Evolutionary conservation across 2,329 filamentous ascomycete genomes (phyloP).

Genomic region (Coniochaeta pulveracea): DNA sequence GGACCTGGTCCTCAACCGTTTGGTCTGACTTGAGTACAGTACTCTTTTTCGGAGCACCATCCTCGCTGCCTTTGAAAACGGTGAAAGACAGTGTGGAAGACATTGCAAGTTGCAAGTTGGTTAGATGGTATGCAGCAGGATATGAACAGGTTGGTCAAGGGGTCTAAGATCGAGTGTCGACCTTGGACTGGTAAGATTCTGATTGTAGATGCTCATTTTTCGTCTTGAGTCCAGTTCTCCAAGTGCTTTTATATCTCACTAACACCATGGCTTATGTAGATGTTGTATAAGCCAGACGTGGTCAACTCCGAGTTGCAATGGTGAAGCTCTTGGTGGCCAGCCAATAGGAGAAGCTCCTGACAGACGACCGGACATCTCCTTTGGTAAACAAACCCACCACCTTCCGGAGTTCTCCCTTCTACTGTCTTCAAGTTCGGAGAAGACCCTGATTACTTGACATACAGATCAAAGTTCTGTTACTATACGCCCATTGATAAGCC

Average conservation of each 20-base stretch:
- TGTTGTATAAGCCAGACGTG: too few species aligned
- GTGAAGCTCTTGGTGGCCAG: too few species aligned
- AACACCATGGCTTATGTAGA: too few species aligned
- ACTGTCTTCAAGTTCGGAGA: too few species aligned
- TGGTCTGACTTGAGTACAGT: not conserved
- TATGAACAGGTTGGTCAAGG: not conserved
- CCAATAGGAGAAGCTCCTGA: not conserved
- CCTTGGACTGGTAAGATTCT: not conserved
- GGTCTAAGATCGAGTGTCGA: too few species aligned
- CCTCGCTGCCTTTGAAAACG: not conserved
- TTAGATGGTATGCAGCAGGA: not conserved
- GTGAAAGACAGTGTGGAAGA: not conserved
- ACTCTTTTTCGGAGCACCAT: not conserved
- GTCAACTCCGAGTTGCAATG: too few species aligned
- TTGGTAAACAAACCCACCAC: too few species aligned
- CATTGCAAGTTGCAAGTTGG: not conserved
- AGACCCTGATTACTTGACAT: too few species aligned
- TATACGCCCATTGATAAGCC: too few species aligned
- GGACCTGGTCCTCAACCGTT: slow-evolving; percentile 39
- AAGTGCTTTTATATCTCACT: not conserved
- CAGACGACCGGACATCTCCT: not conserved
- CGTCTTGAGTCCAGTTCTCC: not conserved
- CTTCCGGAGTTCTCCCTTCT: too few species aligned
- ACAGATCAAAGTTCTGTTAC: too few species aligned
- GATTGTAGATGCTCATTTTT: not conserved